phyloP scores from a whole-genome alignment of 176 grass and related monocot species.

The Eragrostis curvula region DNA sequence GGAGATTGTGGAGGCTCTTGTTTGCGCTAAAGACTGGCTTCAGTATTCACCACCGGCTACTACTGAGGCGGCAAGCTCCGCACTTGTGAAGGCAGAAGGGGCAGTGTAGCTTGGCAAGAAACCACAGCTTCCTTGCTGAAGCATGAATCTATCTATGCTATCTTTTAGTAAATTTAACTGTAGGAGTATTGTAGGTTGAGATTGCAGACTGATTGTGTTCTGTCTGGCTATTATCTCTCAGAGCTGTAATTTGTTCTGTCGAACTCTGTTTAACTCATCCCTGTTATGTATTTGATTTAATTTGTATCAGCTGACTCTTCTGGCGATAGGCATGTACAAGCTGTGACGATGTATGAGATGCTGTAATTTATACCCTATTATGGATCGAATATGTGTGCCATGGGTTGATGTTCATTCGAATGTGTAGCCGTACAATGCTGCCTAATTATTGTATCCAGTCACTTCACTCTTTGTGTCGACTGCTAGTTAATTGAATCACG shows the following conservation, averaged over 20 bases:
- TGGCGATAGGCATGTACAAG: not conserved
- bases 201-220: constrained; percentile 7
- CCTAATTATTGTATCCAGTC: no score
- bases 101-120: constrained; percentile 1
- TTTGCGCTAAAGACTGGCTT: constrained; percentile 84
- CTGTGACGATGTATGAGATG: not conserved
- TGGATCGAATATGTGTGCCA: not conserved
- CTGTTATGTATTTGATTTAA: not conserved
- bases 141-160: not conserved
- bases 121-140: not conserved
- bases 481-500: not conserved
- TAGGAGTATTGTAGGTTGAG: constrained; percentile 33
- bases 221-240: not conserved
- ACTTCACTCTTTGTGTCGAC: no score
- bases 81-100: constrained; percentile 46
- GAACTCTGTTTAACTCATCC: constrained; percentile 1
- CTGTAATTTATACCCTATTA: not conserved
- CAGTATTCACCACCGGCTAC: constrained; percentile 44
- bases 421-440: not conserved
- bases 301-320: not conserved
- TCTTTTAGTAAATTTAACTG: constrained; percentile 12
- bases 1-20: constrained; percentile 72
- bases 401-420: not conserved
- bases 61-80: constrained; percentile 34
- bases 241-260: constrained; percentile 14